These are phyloP conservation scores for Ceratobasidium sp. DNA, from an alignment of 1,284 basidiomycete genomes.

Conservation along the genomic window DNA sequence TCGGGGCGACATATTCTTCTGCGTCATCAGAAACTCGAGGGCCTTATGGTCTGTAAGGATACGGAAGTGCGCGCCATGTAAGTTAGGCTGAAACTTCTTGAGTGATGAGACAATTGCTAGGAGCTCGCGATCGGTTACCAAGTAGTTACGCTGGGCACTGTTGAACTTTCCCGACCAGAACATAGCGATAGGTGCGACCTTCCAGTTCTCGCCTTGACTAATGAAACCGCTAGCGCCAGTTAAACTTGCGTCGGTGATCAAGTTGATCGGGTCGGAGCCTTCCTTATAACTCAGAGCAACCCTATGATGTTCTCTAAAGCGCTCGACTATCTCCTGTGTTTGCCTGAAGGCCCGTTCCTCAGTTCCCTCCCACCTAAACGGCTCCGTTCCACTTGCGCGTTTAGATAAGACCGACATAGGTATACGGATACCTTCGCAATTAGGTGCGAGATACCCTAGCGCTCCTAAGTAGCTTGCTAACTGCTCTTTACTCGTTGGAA, in stretches of 20 bases:
- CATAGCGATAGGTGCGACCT: not conserved
- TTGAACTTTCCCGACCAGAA: constrained; percentile 40
- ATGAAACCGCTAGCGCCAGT: constrained; percentile 16
- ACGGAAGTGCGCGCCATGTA: not conserved
- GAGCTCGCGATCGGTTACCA: not conserved
- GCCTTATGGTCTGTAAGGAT: constrained; percentile 52
- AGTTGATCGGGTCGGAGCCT: not conserved
- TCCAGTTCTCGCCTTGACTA: constrained; percentile 21
- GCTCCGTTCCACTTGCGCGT: not conserved
- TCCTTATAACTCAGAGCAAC: not conserved
- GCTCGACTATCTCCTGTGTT: constrained; percentile 1
- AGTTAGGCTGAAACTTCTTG: constrained; percentile 49
- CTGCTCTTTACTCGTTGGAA: too few species aligned
- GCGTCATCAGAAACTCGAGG: constrained; percentile 52
- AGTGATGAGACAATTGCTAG: constrained; percentile 44
- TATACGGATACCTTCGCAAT: too few species aligned
- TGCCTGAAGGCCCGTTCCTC: constrained; percentile 21
- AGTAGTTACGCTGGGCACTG: constrained; percentile 21
- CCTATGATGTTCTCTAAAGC: constrained; percentile 2
- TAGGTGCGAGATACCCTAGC: too few species aligned
- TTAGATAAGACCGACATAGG: not conserved
- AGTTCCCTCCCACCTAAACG: constrained; percentile 7
- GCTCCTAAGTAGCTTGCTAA: too few species aligned
- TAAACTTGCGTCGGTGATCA: constrained; percentile 31
- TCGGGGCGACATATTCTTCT: constrained; percentile 52